Conservation (phyloP, 163 green algal species). For the Scenedesmus sp. region DNA sequence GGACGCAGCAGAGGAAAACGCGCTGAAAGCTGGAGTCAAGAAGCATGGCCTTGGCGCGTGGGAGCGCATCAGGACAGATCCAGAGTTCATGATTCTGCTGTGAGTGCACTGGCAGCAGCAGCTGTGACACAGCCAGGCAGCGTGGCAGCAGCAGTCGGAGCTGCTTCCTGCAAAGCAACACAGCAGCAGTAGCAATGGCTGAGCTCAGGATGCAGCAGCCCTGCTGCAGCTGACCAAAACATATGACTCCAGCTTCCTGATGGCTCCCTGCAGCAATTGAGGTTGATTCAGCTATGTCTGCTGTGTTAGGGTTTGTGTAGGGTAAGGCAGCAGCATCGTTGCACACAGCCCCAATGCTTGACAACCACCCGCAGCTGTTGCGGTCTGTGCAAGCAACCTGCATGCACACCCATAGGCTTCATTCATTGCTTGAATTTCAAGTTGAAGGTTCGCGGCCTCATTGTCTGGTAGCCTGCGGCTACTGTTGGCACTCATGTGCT, state of each 20-base stretch:
- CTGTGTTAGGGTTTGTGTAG: neutral
- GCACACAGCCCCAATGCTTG: neutral
- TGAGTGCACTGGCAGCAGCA: constrained; percentile 48
- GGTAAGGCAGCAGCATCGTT: neutral
- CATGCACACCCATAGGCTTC: no score
- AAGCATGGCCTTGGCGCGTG: constrained; percentile 76
- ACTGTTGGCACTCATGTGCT: neutral
- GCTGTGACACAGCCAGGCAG: neutral
- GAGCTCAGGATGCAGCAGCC: neutral
- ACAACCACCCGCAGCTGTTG: neutral
- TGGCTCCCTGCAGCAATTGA: neutral
- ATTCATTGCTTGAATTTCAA: neutral
- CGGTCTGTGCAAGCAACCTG: neutral
- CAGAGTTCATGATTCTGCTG: constrained; percentile 61
- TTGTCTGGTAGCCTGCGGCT: no score
- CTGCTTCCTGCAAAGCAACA: neutral
- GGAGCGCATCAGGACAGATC: constrained; percentile 78
- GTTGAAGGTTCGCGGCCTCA: neutral
- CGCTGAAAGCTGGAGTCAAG: constrained; percentile 68
- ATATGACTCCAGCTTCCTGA: neutral
- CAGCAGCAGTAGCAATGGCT: neutral
- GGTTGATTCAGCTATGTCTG: neutral
- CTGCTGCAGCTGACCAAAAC: neutral
- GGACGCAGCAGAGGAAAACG: constrained; percentile 49
- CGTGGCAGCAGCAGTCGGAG: no score